Conservation (phyloP, 2,329 filamentous ascomycete species). For the Mariannaea elegans region DNA sequence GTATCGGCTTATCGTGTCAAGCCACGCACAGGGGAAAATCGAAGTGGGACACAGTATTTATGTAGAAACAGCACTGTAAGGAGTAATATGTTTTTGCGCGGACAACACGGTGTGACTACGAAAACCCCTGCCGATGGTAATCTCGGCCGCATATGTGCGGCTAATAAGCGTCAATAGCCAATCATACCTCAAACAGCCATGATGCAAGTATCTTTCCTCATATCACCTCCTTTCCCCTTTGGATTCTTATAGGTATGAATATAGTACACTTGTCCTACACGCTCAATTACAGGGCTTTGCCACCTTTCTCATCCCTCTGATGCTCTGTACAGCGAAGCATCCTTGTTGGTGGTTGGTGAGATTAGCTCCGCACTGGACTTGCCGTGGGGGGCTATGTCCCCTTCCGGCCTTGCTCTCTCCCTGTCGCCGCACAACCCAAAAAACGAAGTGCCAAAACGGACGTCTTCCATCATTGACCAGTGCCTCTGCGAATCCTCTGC, state of each 20-base stretch:
- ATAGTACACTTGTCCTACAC: no score
- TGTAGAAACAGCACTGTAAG: no score
- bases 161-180: slow-evolving; percentile 35
- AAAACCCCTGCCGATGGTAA: slow-evolving; percentile 34
- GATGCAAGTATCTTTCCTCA: not conserved
- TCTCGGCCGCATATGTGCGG: slow-evolving; percentile 41
- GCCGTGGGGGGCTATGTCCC: no score
- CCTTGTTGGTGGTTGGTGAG: no score
- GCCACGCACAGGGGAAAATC: slow-evolving; percentile 29
- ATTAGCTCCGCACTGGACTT: no score
- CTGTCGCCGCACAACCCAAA: slow-evolving; percentile 5
- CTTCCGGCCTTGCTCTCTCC: no score
- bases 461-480: no score
- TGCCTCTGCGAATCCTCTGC: slow-evolving; percentile 20
- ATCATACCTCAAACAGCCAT: slow-evolving; percentile 26
- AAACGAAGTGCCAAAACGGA: no score
- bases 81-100: not conserved
- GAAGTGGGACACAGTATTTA: slow-evolving; percentile 15
- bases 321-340: no score
- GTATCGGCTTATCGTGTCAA: slow-evolving; percentile 39
- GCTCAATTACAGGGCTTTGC: not conserved
- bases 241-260: no score
- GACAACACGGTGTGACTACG: slow-evolving; percentile 29
- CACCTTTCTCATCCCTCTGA: not conserved
- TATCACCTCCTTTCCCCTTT: slow-evolving; percentile 11